A percentile compares a stretch with the other conserved stretches of the same genome.
These are phyloP conservation scores for Peronospora destructor DNA, from an alignment of 352 stramenopile species.

Conservation along the genomic window DNA sequence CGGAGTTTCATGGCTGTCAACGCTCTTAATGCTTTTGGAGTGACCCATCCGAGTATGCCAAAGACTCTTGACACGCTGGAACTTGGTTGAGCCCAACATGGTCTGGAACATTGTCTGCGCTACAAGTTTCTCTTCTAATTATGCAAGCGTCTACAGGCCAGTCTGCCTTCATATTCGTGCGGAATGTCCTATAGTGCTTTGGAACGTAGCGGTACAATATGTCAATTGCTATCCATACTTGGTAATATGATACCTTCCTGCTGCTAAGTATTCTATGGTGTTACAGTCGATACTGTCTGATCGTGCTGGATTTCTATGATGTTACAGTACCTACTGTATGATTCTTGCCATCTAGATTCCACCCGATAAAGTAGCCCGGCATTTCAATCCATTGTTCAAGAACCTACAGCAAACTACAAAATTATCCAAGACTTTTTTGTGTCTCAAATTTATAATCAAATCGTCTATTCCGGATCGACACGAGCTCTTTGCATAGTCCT, in stretches of 20 bases:
- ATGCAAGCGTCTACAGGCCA: not conserved
- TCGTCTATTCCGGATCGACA: not conserved
- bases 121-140: conserved; percentile 8
- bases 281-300: too few species aligned
- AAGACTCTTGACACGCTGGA: conserved; percentile 44
- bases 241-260: too few species aligned
- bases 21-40: conserved; percentile 23
- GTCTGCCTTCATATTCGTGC: not conserved
- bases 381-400: too few species aligned
- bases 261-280: too few species aligned
- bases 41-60: conserved; percentile 55
- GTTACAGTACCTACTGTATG: too few species aligned
- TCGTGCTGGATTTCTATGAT: too few species aligned
- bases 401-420: too few species aligned
- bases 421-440: not conserved
- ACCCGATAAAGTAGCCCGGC: too few species aligned
- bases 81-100: conserved; percentile 18
- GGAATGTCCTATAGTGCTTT: conserved; percentile 4
- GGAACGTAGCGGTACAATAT: conserved; percentile 24
- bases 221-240: conserved; percentile 1
- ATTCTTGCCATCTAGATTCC: too few species aligned
- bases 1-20: too few species aligned
- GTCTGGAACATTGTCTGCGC: not conserved
- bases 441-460: conserved; percentile 2
- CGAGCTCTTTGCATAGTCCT: not conserved